These are phyloP conservation scores for Penicillium brasilianum DNA, from an alignment of 2,329 filamentous ascomycete species.

Conservation along the genomic window DNA sequence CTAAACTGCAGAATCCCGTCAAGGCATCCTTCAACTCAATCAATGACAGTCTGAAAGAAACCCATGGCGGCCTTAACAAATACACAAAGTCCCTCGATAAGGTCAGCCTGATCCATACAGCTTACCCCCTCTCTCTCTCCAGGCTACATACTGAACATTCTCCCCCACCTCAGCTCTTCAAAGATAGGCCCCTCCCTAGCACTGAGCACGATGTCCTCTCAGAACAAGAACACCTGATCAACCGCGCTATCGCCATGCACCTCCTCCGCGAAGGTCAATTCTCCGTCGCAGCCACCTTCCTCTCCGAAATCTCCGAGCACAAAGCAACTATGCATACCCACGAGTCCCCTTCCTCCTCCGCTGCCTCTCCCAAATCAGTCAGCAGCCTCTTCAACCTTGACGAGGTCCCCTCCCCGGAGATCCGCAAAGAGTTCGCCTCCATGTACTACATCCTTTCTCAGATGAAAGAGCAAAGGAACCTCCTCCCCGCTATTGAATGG, in stretches of 20 bases:
- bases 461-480: constrained; percentile 71
- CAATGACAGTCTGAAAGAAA: constrained; percentile 79
- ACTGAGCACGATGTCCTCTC: constrained; percentile 81
- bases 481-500: constrained; percentile 86
- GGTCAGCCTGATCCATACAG: constrained; percentile 41
- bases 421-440: constrained; percentile 80
- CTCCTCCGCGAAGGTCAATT: constrained; percentile 94
- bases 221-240: constrained; percentile 76
- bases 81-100: constrained; percentile 86
- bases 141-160: background rate
- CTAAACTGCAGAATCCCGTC: constrained; percentile 83
- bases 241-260: constrained; percentile 95
- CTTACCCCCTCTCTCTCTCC: background rate
- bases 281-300: constrained; percentile 81
- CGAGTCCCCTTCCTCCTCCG: constrained; percentile 19
- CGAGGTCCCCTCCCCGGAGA: constrained; percentile 65
- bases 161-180: constrained; percentile 61
- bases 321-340: constrained; percentile 45
- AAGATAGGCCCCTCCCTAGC: constrained; percentile 71
- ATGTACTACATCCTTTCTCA: constrained; percentile 91
- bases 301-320: constrained; percentile 68
- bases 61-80: constrained; percentile 79
- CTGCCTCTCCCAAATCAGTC: constrained; percentile 44
- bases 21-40: constrained; percentile 80
- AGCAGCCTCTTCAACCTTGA: constrained; percentile 58